Evolutionary conservation across 768 basidiomycete genomes (phyloP), one percentile per base, ranked within the genome.

Genomic region (Lactifluus volemus): DNA sequence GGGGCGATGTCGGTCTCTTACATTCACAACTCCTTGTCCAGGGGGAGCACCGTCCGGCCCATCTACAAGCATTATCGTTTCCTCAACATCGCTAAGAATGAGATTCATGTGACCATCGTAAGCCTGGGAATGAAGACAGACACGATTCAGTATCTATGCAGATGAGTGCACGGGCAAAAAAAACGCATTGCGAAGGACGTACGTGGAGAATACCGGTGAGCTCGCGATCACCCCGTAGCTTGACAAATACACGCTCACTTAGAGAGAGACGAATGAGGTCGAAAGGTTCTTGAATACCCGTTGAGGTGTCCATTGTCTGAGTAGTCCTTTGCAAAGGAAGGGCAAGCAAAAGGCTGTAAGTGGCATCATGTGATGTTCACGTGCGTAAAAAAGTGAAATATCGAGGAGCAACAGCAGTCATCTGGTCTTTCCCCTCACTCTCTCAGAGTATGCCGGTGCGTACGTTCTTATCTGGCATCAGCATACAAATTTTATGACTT

Each of bases 51-150:
- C 81, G 39, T 95, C 93, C n/a, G 80, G 76, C 1, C 80, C 75
- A 65, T 98, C 94, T n/a, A 98, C 92, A 64, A 97, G 80, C 84
- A 95, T 89, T 64, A 98, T 92, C 2, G 89, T 94, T 76, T 99
- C 97, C 71, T 98, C 96, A 15, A 98, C 97, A 70, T 98, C 92
- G 68, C 92, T 94, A 68, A 99, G 79, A 64, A 99, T 97, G 68
- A 99, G 80, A 73, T 99, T 98, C 97, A 98, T 98, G 74, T 98
- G 97, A n/a, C 95, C 97, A 76, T 99, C 97, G 70, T 98, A 98
- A 21, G 97, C 97, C 97, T 99, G 69, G 32, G 30, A 51, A 55
- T 48, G 30, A 56, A 61, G 53, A 63, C 17, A 34, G 44, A 41
- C 47, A 14, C 25, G 32, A 42, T 67, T 68, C 58, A 68, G 62